phyloP scores from a whole-genome alignment of 140 eudicot species.

The Artemisia princeps region DNA sequence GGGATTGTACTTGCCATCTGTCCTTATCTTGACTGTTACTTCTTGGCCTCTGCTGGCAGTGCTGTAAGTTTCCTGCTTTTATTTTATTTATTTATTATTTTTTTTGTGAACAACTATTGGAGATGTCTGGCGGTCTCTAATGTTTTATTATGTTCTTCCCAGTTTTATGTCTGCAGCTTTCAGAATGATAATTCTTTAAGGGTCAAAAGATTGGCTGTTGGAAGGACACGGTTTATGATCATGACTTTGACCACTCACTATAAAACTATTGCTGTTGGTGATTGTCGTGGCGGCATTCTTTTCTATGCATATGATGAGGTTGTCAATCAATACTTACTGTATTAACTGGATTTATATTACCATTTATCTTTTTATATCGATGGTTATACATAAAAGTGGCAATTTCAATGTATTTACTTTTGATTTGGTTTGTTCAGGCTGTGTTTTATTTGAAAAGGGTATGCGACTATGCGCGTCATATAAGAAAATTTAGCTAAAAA shows the following conservation, averaged over 20 bases:
- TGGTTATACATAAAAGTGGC: background rate
- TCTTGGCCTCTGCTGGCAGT: slow-evolving; percentile 89
- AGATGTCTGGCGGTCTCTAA: background rate
- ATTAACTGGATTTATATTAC: slow-evolving; percentile 5
- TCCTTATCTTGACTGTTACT: slow-evolving; percentile 71
- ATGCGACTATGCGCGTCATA: too few species aligned
- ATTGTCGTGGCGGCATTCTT: slow-evolving; percentile 94
- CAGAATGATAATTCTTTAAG: slow-evolving; percentile 61
- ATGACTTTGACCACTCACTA: slow-evolving; percentile 72
- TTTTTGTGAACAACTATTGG: background rate
- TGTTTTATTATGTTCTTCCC: slow-evolving; percentile 22
- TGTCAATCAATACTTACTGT: slow-evolving; percentile 2
- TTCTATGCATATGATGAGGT: slow-evolving; percentile 83
- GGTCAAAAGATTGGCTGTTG: slow-evolving; percentile 67
- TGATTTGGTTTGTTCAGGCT: too few species aligned
- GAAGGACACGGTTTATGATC: slow-evolving; percentile 72
- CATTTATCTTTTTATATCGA: background rate
- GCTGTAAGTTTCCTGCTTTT: slow-evolving; percentile 47
- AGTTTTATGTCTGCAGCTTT: slow-evolving; percentile 87
- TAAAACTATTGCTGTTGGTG: slow-evolving; percentile 93
- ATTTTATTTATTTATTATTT: background rate
- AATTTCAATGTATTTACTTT: too few species aligned
- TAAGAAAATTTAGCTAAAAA: too few species aligned
- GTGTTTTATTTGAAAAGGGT: too few species aligned
- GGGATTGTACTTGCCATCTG: slow-evolving; percentile 77